These are phyloP conservation scores for Cyberlindnera galapagoensis DNA, from an alignment of 805 yeast genomes.

Conservation along the genomic window DNA sequence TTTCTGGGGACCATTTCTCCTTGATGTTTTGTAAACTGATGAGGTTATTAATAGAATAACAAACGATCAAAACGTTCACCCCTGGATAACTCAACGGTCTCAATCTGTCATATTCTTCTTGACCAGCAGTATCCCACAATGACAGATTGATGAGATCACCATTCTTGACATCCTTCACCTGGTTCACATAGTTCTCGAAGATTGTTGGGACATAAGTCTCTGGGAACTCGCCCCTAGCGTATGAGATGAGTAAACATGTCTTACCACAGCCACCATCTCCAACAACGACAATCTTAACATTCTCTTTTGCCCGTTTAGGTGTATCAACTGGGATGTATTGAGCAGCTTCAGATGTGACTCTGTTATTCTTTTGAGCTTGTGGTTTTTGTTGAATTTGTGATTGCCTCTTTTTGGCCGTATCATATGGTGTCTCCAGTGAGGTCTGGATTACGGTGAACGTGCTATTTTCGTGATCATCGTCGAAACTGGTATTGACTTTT, in stretches of 20 bases:
- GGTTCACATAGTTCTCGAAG: slow-evolving; percentile 70
- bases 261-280: slow-evolving; percentile 94
- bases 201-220: slow-evolving; percentile 74
- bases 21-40: slow-evolving; percentile 64
- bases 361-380: no score
- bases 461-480: slow-evolving; percentile 9
- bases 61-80: slow-evolving; percentile 65
- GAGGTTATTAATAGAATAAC: slow-evolving; percentile 62
- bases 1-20: slow-evolving; percentile 87
- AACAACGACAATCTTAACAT: slow-evolving; percentile 64
- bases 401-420: slow-evolving; percentile 20
- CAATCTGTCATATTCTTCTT: slow-evolving; percentile 76
- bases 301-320: slow-evolving; percentile 28
- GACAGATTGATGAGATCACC: slow-evolving; percentile 58
- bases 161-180: slow-evolving; percentile 41
- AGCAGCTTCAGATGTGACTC: slow-evolving; percentile 6
- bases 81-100: slow-evolving; percentile 79
- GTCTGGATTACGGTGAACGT: slow-evolving; percentile 16
- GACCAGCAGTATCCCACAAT: slow-evolving; percentile 89
- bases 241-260: slow-evolving; percentile 63
- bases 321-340: slow-evolving; percentile 24
- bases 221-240: slow-evolving; percentile 66
- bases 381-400: slow-evolving; percentile 4
- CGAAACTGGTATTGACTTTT: no score
- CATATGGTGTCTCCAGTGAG: slow-evolving; percentile 26